Evolutionary conservation across 441 rosid species (phyloP), one percentile per base, ranked within the genome.

Genomic region (Populus hybrid): DNA sequence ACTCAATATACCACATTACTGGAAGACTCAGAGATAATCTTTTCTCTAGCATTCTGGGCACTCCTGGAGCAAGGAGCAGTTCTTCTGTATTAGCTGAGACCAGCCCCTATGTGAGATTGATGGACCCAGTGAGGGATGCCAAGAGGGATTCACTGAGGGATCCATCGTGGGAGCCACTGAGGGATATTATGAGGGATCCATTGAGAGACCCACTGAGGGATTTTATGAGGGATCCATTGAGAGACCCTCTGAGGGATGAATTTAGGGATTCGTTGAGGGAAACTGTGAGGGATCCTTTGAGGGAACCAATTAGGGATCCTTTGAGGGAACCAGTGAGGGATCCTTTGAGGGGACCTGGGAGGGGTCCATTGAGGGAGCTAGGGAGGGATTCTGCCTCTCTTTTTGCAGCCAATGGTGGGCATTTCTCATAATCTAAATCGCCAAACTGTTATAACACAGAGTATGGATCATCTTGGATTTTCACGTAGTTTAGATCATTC

Each of bases 1-100:
- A 91, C 83, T 97, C 99, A 26, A 77, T 95, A 68, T 91, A 83
- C 88, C 91, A 90, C 74, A 78, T 94, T 74, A 92, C 97, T 68
- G 90, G 97, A 79, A 89, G 93, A 82, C 87, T 94, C 64, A 90
- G 98, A 64, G 92, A 89, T 80, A 87, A 90, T 84, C 77, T 90
- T 70, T 89, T 89, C 77, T 81, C 91, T 26, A 83, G 83, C 80
- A 68, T 82, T 26, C 71, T 42, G 69, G 84, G 82, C 74, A 79
- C 69, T 78, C 56, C 85, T 9, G 84, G 83, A 79, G 81, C 83
- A 68, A 85, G 87, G 84, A 85, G 71, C 77, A 84, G 29, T 74
- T 69, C 87, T 74, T 78, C 90, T 73, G 71, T 84, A 71, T 69
- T 79, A 77, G 84, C 85, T 31, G 98, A 93, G 82, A 75, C 86